Conservation (phyloP, 2,329 filamentous ascomycete species). For the Diaporthe sp. region DNA sequence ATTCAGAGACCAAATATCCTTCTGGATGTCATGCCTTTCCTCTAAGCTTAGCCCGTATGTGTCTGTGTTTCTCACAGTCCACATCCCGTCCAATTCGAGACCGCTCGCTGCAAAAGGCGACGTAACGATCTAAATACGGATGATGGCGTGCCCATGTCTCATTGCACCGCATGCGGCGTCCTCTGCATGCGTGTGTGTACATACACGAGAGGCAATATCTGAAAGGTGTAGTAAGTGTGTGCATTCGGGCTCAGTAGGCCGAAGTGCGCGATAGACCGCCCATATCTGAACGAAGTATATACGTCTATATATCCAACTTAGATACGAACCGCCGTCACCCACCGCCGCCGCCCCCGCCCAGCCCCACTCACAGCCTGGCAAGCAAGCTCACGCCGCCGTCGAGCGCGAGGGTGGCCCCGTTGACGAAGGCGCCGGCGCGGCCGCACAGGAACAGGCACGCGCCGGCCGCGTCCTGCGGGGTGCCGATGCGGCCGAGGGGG, state of each 20-base stretch:
- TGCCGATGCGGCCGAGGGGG: conserved; percentile 77
- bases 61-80: too few species aligned
- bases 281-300: background rate
- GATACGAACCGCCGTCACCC: background rate
- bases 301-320: background rate
- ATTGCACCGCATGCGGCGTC: background rate
- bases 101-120: background rate
- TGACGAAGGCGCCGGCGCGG: conserved; percentile 76
- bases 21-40: too few species aligned
- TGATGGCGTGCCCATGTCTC: background rate
- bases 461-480: conserved; percentile 77
- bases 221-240: too few species aligned
- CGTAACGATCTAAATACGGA: too few species aligned
- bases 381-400: conserved; percentile 69
- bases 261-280: too few species aligned
- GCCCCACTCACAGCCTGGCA: conserved; percentile 58
- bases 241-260: background rate
- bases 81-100: too few species aligned
- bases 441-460: conserved; percentile 79
- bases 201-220: background rate
- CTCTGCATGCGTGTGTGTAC: background rate
- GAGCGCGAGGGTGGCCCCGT: conserved; percentile 74
- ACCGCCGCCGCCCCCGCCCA: background rate
- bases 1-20: too few species aligned
- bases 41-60: too few species aligned